These are phyloP conservation scores for Erythrophleum fordii DNA, from an alignment of 306 rosid genomes.

Conservation along the genomic window DNA sequence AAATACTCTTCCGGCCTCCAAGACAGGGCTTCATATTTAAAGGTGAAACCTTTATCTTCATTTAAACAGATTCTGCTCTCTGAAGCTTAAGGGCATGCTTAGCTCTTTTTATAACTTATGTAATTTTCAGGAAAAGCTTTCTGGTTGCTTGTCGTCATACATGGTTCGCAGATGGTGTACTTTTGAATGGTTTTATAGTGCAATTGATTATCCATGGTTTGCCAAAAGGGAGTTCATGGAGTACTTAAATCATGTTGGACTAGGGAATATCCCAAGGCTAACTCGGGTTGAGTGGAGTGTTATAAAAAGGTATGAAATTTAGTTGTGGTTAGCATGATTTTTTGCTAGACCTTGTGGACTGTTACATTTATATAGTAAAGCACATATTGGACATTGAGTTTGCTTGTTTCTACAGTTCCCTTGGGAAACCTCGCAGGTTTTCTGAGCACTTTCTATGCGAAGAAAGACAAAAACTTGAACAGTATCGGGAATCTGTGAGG, in stretches of 20 bases:
- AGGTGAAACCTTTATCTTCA: constrained; percentile 1
- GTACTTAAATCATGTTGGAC: constrained; percentile 94
- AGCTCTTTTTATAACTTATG: constrained; percentile 19
- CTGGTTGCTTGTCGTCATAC: constrained; percentile 70
- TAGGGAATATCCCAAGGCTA: constrained; percentile 82
- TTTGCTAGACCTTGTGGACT: constrained; percentile 25
- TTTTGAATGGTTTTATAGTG: constrained; percentile 97
- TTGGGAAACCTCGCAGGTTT: constrained; percentile 96
- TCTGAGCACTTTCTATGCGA: constrained; percentile 74
- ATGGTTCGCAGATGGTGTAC: constrained; percentile 79
- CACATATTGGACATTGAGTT: constrained; percentile 20
- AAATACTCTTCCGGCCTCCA: constrained; percentile 46
- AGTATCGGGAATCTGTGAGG: constrained; percentile 86
- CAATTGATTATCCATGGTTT: constrained; percentile 96
- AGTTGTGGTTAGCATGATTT: constrained; percentile 14
- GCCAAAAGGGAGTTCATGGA: constrained; percentile 90
- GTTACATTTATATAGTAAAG: constrained; percentile 3
- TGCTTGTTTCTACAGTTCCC: constrained; percentile 73
- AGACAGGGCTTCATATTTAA: constrained; percentile 12
- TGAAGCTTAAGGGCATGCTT: constrained; percentile 27
- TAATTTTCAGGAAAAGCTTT: constrained; percentile 74
- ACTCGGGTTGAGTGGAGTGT: constrained; percentile 96
- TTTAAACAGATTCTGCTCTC: constrained; percentile 4
- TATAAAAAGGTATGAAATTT: constrained; percentile 68
- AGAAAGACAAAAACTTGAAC: constrained; percentile 85